Evolutionary conservation across 2,329 filamentous ascomycete species (phyloP).

Genomic region (Colletotrichum viniferum): DNA sequence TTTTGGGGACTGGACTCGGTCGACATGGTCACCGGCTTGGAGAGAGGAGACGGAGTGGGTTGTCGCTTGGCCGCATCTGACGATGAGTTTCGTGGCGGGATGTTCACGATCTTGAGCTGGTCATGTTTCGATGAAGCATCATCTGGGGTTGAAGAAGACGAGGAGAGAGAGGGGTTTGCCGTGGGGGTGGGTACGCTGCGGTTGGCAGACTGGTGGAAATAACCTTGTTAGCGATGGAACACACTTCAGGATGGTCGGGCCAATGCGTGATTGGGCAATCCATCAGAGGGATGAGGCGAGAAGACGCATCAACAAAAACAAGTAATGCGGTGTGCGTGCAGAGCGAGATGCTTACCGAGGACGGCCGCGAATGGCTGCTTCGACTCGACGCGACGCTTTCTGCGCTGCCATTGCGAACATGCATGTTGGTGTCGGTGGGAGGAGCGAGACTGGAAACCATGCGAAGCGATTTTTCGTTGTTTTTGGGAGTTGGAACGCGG

Average conservation of each 20-base stretch:
- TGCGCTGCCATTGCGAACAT: conserved; percentile 61
- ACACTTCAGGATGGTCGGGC: conserved; percentile 29
- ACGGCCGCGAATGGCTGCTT: conserved; percentile 64
- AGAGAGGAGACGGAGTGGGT: conserved; percentile 74
- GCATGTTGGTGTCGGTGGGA: conserved; percentile 31
- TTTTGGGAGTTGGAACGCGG: conserved; percentile 23
- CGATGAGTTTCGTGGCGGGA: conserved; percentile 67
- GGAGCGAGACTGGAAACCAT: conserved; percentile 29
- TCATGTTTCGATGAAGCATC: conserved; percentile 56
- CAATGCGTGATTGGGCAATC: conserved; percentile 48
- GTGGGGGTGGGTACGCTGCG: conserved; percentile 60
- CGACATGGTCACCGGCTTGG: conserved; percentile 70
- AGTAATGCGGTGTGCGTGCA: conserved; percentile 2
- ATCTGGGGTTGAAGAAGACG: conserved; percentile 45
- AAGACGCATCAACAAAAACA: conserved; percentile 2
- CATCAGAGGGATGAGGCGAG: conserved; percentile 18
- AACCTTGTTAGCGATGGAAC: conserved; percentile 51
- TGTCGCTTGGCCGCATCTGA: conserved; percentile 70
- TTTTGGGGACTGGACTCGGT: conserved; percentile 53
- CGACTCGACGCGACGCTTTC: conserved; percentile 67
- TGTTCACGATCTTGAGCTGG: conserved; percentile 58
- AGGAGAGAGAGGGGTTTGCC: conserved; percentile 59
- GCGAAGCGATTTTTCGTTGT: conserved; percentile 42
- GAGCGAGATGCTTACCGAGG: conserved; percentile 62
- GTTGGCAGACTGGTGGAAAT: conserved; percentile 61